phyloP scores from a whole-genome alignment of 2,329 filamentous ascomycete genomes.

The Drechslerella coelobrocha region DNA sequence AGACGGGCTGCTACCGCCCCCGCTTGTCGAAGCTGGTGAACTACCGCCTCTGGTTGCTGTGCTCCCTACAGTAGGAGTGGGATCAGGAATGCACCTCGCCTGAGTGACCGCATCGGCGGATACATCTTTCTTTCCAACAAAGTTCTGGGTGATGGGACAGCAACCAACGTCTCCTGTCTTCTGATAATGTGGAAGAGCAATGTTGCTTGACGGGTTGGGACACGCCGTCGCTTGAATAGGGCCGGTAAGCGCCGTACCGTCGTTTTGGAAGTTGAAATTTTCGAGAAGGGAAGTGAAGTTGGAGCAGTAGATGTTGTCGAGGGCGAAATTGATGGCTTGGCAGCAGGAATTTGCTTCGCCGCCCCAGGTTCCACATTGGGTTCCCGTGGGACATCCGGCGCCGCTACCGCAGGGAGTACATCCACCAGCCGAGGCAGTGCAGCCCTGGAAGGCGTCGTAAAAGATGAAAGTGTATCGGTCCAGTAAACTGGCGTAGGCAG shows the following conservation, averaged over 20 bases:
- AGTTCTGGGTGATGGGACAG: slow-evolving; percentile 3
- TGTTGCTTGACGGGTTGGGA: not conserved
- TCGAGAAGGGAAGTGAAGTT: slow-evolving; percentile 4
- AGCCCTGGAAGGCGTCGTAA: not conserved
- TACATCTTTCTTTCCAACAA: slow-evolving; percentile 5
- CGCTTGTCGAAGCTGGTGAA: too few species aligned
- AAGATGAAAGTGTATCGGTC: slow-evolving; percentile 10
- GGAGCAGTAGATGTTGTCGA: not conserved
- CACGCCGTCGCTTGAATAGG: not conserved
- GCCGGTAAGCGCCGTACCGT: not conserved
- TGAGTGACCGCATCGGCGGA: not conserved
- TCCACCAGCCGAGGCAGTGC: not conserved
- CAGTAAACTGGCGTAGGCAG: not conserved
- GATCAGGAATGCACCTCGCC: slow-evolving; percentile 11
- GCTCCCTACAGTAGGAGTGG: too few species aligned
- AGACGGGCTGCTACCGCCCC: too few species aligned
- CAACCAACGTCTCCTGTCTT: not conserved
- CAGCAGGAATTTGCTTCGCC: slow-evolving; percentile 2
- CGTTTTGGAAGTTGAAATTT: slow-evolving; percentile 9
- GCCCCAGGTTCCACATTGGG: slow-evolving; percentile 10
- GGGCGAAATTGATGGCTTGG: slow-evolving; percentile 1
- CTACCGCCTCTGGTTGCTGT: too few species aligned
- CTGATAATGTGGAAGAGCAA: not conserved
- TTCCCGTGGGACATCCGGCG: not conserved
- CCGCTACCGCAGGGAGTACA: not conserved